These are phyloP conservation scores for Arthrobotrys megalospora DNA, from an alignment of 2,329 filamentous ascomycete species.

Conservation along the genomic window DNA sequence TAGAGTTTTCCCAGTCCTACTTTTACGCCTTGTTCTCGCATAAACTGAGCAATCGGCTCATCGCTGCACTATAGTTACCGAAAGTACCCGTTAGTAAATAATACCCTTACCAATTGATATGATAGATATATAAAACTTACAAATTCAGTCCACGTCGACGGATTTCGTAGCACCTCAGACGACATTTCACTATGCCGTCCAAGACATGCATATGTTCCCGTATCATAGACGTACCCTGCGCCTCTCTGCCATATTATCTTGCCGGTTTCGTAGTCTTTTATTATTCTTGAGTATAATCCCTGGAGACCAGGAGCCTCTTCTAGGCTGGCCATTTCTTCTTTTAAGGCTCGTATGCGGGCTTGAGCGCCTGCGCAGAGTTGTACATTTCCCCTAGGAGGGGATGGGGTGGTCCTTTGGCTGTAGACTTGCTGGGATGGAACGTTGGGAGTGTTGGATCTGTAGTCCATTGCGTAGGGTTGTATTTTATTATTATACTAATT, in stretches of 20 bases:
- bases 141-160: slow-evolving; percentile 20
- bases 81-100: background rate
- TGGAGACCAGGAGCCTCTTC: slow-evolving; percentile 21
- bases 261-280: slow-evolving; percentile 44
- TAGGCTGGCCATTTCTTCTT: slow-evolving; percentile 26
- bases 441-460: slow-evolving; percentile 9
- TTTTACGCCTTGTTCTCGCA: slow-evolving; percentile 4
- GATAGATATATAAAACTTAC: background rate
- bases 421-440: slow-evolving; percentile 6
- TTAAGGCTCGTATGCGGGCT: slow-evolving; percentile 30
- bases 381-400: background rate
- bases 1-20: background rate
- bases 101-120: background rate
- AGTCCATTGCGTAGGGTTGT: slow-evolving; percentile 1
- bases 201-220: slow-evolving; percentile 2
- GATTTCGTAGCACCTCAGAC: slow-evolving; percentile 10
- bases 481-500: background rate
- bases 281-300: slow-evolving; percentile 31
- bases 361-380: slow-evolving; percentile 7
- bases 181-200: slow-evolving; percentile 9
- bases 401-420: slow-evolving; percentile 2
- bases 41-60: slow-evolving; percentile 25
- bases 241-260: slow-evolving; percentile 37
- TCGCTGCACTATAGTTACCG: slow-evolving; percentile 15
- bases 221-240: slow-evolving; percentile 37